Conservation (phyloP, 768 basidiomycete species). For the Saitozyma podzolica region DNA sequence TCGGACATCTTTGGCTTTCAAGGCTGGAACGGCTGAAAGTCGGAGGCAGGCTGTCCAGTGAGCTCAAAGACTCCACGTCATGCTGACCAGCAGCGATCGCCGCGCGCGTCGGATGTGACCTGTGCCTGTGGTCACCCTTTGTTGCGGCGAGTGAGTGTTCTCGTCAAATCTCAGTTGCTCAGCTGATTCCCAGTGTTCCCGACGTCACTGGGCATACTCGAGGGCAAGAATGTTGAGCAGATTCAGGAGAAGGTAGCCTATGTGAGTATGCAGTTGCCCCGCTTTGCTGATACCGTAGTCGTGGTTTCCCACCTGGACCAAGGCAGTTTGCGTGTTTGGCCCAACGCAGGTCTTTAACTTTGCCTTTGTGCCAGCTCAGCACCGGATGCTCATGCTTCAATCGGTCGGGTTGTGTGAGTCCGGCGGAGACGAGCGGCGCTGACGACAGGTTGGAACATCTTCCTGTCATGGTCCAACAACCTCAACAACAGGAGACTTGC, state of each 20-base stretch:
- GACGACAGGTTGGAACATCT: constrained; percentile 47
- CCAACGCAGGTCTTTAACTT: constrained; percentile 50
- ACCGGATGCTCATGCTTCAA: constrained; percentile 43
- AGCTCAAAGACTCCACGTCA: neutral
- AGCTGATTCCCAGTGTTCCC: constrained; percentile 32
- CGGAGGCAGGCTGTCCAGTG: constrained; percentile 25
- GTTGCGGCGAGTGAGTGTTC: constrained; percentile 29
- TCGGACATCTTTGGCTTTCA: constrained; percentile 45
- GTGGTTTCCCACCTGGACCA: constrained; percentile 40
- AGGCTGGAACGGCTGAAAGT: constrained; percentile 34
- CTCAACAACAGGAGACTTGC: constrained; percentile 30
- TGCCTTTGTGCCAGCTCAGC: constrained; percentile 42
- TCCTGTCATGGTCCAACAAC: constrained; percentile 48
- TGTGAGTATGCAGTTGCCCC: constrained; percentile 24
- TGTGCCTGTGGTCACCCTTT: constrained; percentile 45
- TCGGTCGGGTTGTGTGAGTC: constrained; percentile 38
- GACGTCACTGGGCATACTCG: constrained; percentile 39
- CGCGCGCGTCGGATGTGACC: constrained; percentile 32
- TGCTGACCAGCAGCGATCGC: constrained; percentile 24
- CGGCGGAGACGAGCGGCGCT: neutral
- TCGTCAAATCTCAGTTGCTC: constrained; percentile 3
- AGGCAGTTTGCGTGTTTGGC: constrained; percentile 40
- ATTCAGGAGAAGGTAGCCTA: constrained; percentile 40
- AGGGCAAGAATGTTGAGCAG: constrained; percentile 36
- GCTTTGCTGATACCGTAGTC: constrained; percentile 10